Base-by-base conservation (phyloP, 140 eudicot species). In the Erigeron philadelphicus region DNA sequence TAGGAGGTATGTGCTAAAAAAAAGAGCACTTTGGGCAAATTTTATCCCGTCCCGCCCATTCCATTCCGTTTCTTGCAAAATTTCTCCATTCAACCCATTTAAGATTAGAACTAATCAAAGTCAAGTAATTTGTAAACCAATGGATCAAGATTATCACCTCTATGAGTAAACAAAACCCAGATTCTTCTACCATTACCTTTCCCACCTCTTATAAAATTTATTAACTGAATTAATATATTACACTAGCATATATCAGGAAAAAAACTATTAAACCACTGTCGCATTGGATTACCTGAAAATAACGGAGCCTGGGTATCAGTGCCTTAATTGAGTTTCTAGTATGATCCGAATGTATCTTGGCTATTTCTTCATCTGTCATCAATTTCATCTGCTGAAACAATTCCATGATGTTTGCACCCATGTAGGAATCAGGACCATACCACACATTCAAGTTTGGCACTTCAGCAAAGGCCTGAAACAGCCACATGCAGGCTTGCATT, bases 381-480 rank as follows among this genome's bases (percentile, higher is more conserved):
- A 71, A 71, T 38, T 90, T 79, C 99, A 93, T 93, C 78, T 83
- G 97, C 58, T 74, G 78, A 72, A 93, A 87, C 80, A 93, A 73
- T 80, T 93, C 99, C 49, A 86, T 64, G n/a, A 93, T 93, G 72
- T 93, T 93, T 71, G 99, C 96, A 67, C 99, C 99, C 99, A 93
- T 93, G 85, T 89, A 93, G 56, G 96, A 72, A 86, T 93, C 98
- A 59, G 98, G 98, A 68, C 98, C 98, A 75, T 93, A 93, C 80
- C 84, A 90, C 42, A 93, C 87, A 18, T 69, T 83, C 57, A 93
- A 69, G 76, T 83, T 77, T 18, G 98, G 95, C 15, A 93, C 85
- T 81, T 93, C 86, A 48, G 97, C 81, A 80, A 89, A 93, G 9
- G 99, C 97, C 99, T 93, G 71, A 46, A 56, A 71, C 9, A 82